Percentiles rank a stretch among this genome's conserved stretches.
These are phyloP conservation scores for Pseudocercospora crystallina DNA, from an alignment of 2,329 filamentous ascomycete species.

Conservation along the genomic window DNA sequence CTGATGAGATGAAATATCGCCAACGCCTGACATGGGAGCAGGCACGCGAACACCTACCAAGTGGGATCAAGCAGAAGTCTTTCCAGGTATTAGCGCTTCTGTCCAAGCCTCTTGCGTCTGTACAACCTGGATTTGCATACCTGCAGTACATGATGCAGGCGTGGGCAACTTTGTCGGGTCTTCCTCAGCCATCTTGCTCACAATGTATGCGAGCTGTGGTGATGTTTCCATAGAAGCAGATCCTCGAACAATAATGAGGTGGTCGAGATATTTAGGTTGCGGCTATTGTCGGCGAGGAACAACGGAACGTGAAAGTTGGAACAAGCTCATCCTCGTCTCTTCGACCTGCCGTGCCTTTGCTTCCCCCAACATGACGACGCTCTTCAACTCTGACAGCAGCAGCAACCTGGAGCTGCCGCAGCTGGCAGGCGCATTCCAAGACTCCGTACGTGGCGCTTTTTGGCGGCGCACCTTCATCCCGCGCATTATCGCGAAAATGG, in stretches of 20 bases:
- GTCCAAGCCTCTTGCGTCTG: too few relatives aligned
- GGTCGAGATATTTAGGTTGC: not conserved
- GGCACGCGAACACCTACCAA: conserved; percentile 41
- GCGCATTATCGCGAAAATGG: too few relatives aligned
- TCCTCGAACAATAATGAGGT: not conserved
- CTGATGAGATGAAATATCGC: too few relatives aligned
- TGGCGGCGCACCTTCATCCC: too few relatives aligned
- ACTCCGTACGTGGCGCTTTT: conserved; percentile 1
- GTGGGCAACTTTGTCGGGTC: conserved; percentile 49
- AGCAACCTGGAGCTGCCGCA: too few relatives aligned
- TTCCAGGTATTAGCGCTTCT: not conserved
- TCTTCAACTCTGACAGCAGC: too few relatives aligned
- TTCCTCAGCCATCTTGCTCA: conserved; percentile 30
- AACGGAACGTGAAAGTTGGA: not conserved
- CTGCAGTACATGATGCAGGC: conserved; percentile 71
- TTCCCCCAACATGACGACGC: too few relatives aligned
- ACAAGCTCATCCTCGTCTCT: too few relatives aligned
- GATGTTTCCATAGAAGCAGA: conserved; percentile 29
- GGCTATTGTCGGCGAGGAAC: not conserved
- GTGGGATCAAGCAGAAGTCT: conserved; percentile 89
- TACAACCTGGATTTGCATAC: conserved; percentile 18
- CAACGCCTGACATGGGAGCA: too few relatives aligned
- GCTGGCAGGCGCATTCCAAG: too few relatives aligned
- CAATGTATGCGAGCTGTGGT: conserved; percentile 30
- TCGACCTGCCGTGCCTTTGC: not conserved